Percentiles rank a stretch among this genome's conserved stretches.
Evolutionary conservation across 805 yeast species (phyloP).

Genomic region (Candida maltosa): DNA sequence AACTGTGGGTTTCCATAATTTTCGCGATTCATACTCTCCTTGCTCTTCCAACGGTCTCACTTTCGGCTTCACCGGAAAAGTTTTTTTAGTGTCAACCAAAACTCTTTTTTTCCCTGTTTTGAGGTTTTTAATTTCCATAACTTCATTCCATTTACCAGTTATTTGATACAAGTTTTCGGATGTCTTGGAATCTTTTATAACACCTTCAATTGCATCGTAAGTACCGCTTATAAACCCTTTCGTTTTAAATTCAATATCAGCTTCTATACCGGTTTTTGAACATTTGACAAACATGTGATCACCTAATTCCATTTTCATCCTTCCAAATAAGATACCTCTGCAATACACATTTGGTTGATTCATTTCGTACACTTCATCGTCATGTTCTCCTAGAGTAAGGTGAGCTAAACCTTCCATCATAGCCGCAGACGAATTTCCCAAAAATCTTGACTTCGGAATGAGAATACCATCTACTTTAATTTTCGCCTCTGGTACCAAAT

Average conservation of each 20-base stretch:
- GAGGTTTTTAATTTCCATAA: conserved; percentile 57
- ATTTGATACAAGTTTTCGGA: conserved; percentile 59
- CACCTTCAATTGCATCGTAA: conserved; percentile 85
- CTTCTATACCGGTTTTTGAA: conserved; percentile 52
- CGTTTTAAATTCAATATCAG: conserved; percentile 89
- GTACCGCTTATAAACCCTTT: conserved; percentile 93
- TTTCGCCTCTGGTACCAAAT: conserved; percentile 73
- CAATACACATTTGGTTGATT: conserved; percentile 97
- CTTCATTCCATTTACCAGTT: conserved; percentile 91
- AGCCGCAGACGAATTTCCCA: conserved; percentile 96
- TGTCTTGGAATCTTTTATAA: conserved; percentile 44
- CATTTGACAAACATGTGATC: conserved; percentile 83
- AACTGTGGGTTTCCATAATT: conserved; percentile 78
- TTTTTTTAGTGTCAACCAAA: conserved; percentile 43
- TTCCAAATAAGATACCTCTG: conserved; percentile 89
- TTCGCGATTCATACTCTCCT: conserved; percentile 75
- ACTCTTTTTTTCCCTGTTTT: conserved; percentile 48
- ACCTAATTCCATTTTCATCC: conserved; percentile 85
- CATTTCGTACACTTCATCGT: conserved; percentile 71
- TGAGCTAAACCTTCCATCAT: conserved; percentile 91
- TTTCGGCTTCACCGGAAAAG: conserved; percentile 55
- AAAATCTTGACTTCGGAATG: conserved; percentile 80
- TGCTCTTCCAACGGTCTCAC: conserved; percentile 82
- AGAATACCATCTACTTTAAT: conserved; percentile 88
- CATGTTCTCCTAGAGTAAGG: conserved; percentile 60